These are phyloP conservation scores for Oidium heveae DNA, from an alignment of 2,329 filamentous ascomycete genomes.

Conservation along the genomic window DNA sequence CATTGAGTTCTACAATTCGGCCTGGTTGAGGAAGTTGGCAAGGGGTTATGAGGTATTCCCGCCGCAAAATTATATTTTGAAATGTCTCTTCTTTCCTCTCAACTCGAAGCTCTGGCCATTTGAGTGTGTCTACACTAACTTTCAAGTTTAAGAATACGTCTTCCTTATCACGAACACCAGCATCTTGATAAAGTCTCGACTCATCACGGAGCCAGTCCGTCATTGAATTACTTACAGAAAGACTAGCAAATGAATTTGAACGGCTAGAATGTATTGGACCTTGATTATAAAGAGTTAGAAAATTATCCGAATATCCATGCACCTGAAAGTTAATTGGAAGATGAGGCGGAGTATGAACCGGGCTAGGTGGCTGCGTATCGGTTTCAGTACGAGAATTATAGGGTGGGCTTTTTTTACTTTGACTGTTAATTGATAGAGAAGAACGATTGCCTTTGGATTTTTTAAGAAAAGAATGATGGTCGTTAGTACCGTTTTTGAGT, in stretches of 20 bases:
- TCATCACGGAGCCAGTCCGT: conserved; percentile 57
- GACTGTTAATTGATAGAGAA: conserved; percentile 50
- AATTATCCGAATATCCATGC: conserved; percentile 49
- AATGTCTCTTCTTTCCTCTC: conserved; percentile 6
- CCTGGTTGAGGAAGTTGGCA: conserved; percentile 16
- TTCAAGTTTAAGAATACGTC: conserved; percentile 38
- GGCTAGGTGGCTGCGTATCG: conserved; percentile 38
- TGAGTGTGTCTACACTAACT: conserved; percentile 6
- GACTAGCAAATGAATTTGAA: conserved; percentile 54
- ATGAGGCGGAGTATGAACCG: conserved; percentile 49
- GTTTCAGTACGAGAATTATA: conserved; percentile 34
- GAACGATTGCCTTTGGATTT: conserved; percentile 64
- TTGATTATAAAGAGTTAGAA: conserved; percentile 48
- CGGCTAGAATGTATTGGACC: conserved; percentile 31
- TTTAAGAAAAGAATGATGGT: conserved; percentile 36
- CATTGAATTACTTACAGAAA: conserved; percentile 49
- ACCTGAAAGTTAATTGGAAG: conserved; percentile 34
- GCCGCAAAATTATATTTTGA: conserved; percentile 29
- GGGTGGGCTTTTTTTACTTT: conserved; percentile 36
- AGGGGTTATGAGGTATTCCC: conserved; percentile 35
- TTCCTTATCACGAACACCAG: conserved; percentile 33
- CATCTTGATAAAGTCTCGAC: conserved; percentile 39
- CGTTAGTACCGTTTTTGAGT: conserved; percentile 20
- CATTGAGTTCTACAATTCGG: conserved; percentile 44
- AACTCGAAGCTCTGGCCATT: conserved; percentile 12